Percentiles rank a stretch among this genome's conserved stretches.
phyloP scores from a whole-genome alignment of 192 early-diverging fungal genomes.

The Coemansia sp. region DNA sequence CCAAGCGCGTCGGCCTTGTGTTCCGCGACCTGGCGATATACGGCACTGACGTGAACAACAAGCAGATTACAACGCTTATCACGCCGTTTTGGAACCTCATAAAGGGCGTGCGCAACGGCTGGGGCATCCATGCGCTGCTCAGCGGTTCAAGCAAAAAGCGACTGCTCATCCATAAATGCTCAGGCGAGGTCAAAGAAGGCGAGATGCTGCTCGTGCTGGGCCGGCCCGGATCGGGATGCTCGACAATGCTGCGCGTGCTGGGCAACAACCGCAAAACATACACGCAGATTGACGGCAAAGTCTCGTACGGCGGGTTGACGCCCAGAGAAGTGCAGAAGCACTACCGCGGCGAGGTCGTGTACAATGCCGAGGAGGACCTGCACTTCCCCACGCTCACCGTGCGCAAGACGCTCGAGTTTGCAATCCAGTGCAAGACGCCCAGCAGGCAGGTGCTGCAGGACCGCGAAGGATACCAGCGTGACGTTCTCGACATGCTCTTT shows the following conservation, averaged over 20 bases:
- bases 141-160: conserved; percentile 12
- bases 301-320: conserved; percentile 66
- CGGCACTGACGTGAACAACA: conserved; percentile 32
- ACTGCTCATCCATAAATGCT: conserved; percentile 60
- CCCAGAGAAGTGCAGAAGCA: conserved; percentile 55
- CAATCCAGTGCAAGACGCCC: conserved; percentile 68
- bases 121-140: conserved; percentile 20
- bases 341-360: conserved; percentile 62
- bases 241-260: conserved; percentile 61
- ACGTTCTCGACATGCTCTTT: conserved; percentile 48
- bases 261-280: conserved; percentile 62
- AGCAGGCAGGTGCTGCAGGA: conserved; percentile 62
- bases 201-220: conserved; percentile 72
- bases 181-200: conserved; percentile 69
- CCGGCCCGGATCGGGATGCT: conserved; percentile 66
- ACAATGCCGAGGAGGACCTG: conserved; percentile 62
- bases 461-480: conserved; percentile 56
- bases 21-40: conserved; percentile 39
- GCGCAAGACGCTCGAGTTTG: conserved; percentile 76
- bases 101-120: conserved; percentile 14
- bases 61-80: conserved; percentile 40
- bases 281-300: conserved; percentile 56
- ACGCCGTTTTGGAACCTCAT: conserved; percentile 42
- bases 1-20: conserved; percentile 45
- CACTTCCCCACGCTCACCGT: conserved; percentile 78